A percentile compares a stretch with the other conserved stretches of the same genome.
These are phyloP conservation scores for Cytospora schulzeri DNA, from an alignment of 2,329 filamentous ascomycete genomes.

Conservation along the genomic window DNA sequence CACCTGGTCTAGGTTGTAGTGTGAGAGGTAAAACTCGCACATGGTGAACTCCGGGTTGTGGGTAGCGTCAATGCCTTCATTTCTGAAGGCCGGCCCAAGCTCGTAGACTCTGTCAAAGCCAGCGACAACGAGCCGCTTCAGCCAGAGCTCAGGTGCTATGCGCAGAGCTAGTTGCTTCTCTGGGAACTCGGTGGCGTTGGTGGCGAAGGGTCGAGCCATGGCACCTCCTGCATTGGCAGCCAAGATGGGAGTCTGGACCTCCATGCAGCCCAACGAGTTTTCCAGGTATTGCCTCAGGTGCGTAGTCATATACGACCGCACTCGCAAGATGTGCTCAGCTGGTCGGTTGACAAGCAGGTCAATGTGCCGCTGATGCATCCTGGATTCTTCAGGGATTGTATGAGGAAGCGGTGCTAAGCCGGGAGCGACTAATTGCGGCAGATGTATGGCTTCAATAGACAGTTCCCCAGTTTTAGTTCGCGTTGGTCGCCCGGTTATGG, in stretches of 20 bases:
- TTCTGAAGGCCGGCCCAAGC: slow-evolving; percentile 88
- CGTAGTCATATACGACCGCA: slow-evolving; percentile 74
- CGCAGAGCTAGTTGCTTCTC: slow-evolving; percentile 74
- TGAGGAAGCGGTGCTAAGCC: slow-evolving; percentile 78
- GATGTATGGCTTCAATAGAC: slow-evolving; percentile 66
- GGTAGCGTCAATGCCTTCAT: slow-evolving; percentile 86
- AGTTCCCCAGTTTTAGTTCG: slow-evolving; percentile 74
- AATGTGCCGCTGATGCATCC: slow-evolving; percentile 77
- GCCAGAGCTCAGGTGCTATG: slow-evolving; percentile 92
- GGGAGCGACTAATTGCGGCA: slow-evolving; percentile 76
- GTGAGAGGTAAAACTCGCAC: slow-evolving; percentile 94
- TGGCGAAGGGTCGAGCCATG: slow-evolving; percentile 82
- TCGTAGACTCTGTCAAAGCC: slow-evolving; percentile 90
- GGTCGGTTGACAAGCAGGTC: slow-evolving; percentile 78
- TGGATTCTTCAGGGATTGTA: slow-evolving; percentile 70
- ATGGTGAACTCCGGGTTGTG: slow-evolving; percentile 98
- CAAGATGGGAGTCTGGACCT: slow-evolving; percentile 90
- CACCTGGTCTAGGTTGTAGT: slow-evolving; percentile 73
- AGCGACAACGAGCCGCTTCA: slow-evolving; percentile 88
- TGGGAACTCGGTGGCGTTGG: slow-evolving; percentile 73
- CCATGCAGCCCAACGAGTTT: slow-evolving; percentile 38
- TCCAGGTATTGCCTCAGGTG: slow-evolving; percentile 67
- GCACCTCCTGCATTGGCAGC: slow-evolving; percentile 84
- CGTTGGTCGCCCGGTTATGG: slow-evolving; percentile 70
- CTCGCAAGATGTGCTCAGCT: slow-evolving; percentile 68